Percentiles rank a stretch among this genome's conserved stretches.
Evolutionary conservation across 2,329 filamentous ascomycete species (phyloP).

Genomic region (Tolypocladium ophioglossoides): DNA sequence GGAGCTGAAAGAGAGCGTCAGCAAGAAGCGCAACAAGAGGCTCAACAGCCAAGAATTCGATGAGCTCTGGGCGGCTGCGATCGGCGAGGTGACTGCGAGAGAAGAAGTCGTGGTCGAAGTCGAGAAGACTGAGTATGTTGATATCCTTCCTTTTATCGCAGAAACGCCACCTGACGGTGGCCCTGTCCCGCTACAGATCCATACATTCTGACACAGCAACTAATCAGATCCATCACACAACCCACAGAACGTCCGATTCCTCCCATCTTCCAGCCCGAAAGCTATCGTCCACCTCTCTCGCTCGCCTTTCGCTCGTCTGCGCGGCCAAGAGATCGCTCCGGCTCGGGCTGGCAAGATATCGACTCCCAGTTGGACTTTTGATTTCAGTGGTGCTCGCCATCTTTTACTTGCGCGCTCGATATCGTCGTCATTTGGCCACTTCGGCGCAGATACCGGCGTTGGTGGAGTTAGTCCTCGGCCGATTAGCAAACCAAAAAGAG

Average conservation of each 20-base stretch:
- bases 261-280: conserved; percentile 47
- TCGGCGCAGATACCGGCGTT: conserved; percentile 69
- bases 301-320: conserved; percentile 79
- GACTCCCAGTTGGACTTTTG: conserved; percentile 68
- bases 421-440: conserved; percentile 52
- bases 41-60: conserved; percentile 87
- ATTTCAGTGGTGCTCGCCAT: conserved; percentile 36
- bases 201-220: conserved; percentile 50
- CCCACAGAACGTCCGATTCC: conserved; percentile 62
- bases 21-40: conserved; percentile 65
- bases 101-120: conserved; percentile 46
- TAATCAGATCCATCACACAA: conserved; percentile 74
- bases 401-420: conserved; percentile 54
- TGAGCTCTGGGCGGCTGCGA: conserved; percentile 67
- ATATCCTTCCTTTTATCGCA: conserved; percentile 7
- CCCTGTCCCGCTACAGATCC: conserved; percentile 2
- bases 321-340: conserved; percentile 68
- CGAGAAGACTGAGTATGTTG: conserved; percentile 41
- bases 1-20: conserved; percentile 68
- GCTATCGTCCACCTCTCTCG: conserved; percentile 81
- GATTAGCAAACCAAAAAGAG: conserved; percentile 74
- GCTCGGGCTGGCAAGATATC: conserved; percentile 75
- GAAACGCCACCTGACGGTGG: not conserved
- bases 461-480: conserved; percentile 74
- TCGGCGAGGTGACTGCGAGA: conserved; percentile 57